These are phyloP conservation scores for Scedosporium boydii DNA, from an alignment of 2,329 filamentous ascomycete species.

Conservation along the genomic window DNA sequence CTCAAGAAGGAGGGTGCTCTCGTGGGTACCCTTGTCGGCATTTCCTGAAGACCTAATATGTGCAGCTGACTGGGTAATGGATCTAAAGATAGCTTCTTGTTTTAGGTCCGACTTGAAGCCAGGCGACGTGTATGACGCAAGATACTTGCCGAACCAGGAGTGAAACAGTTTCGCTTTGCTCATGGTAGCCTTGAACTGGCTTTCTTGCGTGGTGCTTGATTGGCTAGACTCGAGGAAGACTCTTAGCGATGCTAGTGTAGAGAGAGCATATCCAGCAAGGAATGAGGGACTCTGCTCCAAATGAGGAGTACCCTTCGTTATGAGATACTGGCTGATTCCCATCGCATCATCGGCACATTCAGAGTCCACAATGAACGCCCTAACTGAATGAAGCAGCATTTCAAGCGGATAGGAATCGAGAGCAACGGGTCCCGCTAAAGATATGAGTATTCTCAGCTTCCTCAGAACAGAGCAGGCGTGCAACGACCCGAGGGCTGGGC, in stretches of 20 bases:
- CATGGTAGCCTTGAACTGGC: slow-evolving; percentile 68
- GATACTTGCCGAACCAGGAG: slow-evolving; percentile 63
- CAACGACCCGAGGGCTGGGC: slow-evolving; percentile 74
- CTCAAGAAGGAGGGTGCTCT: slow-evolving; percentile 70
- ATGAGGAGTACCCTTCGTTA: slow-evolving; percentile 57
- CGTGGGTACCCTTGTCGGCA: slow-evolving; percentile 58
- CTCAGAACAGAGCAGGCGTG: slow-evolving; percentile 80
- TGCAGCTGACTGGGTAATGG: slow-evolving; percentile 60
- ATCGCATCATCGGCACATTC: slow-evolving; percentile 88
- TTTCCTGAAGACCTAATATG: slow-evolving; percentile 60
- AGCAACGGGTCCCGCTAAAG: slow-evolving; percentile 64
- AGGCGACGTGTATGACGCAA: slow-evolving; percentile 51
- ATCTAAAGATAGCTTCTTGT: slow-evolving; percentile 46
- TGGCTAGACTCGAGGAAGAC: slow-evolving; percentile 67
- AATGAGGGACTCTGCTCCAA: slow-evolving; percentile 62
- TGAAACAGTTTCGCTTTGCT: slow-evolving; percentile 68
- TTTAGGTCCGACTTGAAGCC: slow-evolving; percentile 38
- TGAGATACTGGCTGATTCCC: slow-evolving; percentile 76
- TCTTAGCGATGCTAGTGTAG: slow-evolving; percentile 68
- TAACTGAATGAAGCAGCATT: slow-evolving; percentile 75
- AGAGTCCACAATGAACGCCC: slow-evolving; percentile 68
- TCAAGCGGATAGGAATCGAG: slow-evolving; percentile 74
- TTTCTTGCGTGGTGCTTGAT: slow-evolving; percentile 75
- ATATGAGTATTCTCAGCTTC: slow-evolving; percentile 74
- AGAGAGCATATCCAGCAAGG: slow-evolving; percentile 69